A percentile compares a stretch with the other conserved stretches of the same genome.
Conservation (phyloP, 2,329 filamentous ascomycete species). For the Penicillium sp. region DNA sequence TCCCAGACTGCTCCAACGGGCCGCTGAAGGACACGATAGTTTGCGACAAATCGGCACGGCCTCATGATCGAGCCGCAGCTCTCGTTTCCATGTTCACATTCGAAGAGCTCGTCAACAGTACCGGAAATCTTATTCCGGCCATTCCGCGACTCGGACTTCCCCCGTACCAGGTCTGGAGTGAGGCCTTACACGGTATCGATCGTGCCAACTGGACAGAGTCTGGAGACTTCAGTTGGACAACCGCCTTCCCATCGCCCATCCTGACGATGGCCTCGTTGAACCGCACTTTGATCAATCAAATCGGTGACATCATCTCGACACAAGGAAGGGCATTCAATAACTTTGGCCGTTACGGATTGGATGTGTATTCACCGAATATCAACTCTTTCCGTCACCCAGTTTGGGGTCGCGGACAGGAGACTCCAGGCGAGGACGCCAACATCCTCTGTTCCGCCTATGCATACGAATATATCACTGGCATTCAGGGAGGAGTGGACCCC, state of each 20-base stretch:
- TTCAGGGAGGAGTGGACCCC: conserved; percentile 51
- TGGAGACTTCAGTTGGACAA: conserved; percentile 60
- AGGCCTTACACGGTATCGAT: conserved; percentile 63
- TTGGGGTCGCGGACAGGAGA: conserved; percentile 64
- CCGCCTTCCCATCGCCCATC: conserved; percentile 67
- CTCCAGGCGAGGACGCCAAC: conserved; percentile 59
- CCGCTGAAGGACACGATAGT: conserved; percentile 53
- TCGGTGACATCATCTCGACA: conserved; percentile 56
- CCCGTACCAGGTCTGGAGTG: conserved; percentile 62
- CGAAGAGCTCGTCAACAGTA: conserved; percentile 59
- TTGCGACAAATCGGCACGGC: conserved; percentile 49
- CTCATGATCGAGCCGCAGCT: conserved; percentile 47
- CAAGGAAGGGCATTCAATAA: conserved; percentile 69
- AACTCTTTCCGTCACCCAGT: conserved; percentile 65
- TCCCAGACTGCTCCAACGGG: conserved; percentile 55
- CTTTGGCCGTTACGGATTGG: conserved; percentile 46
- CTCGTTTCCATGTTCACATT: conserved; percentile 54
- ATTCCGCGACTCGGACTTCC: conserved; percentile 59
- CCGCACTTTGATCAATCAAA: conserved; percentile 59
- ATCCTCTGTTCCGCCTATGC: conserved; percentile 53
- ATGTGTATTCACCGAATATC: conserved; percentile 61
- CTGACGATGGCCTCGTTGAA: conserved; percentile 65
- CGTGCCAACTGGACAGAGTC: conserved; percentile 57
- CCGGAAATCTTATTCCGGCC: conserved; percentile 51
- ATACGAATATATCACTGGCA: conserved; percentile 54